Evolutionary conservation across 805 yeast genomes (phyloP).

Genomic region (Cephaloascus fragrans): DNA sequence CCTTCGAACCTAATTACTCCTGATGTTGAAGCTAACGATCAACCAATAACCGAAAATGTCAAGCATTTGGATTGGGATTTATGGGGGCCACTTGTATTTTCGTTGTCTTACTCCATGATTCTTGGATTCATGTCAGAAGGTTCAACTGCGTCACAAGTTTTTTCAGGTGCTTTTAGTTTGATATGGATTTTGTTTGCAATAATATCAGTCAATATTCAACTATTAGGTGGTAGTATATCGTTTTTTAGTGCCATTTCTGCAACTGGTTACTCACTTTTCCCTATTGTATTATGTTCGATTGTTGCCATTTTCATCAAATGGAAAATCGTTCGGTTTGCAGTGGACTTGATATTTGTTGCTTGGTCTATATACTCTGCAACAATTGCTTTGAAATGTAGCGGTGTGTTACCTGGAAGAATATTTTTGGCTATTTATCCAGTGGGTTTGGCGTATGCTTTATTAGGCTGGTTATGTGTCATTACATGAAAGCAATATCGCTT

Average conservation of each 20-base stretch:
- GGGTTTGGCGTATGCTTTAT: slow-evolving; percentile 47
- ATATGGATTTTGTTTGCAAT: slow-evolving; percentile 55
- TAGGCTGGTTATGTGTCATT: slow-evolving; percentile 61
- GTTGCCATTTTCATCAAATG: slow-evolving; percentile 36
- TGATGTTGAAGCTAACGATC: slow-evolving; percentile 18
- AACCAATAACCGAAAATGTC: slow-evolving; percentile 20
- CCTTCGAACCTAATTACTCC: slow-evolving; percentile 10
- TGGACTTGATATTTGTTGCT: slow-evolving; percentile 34
- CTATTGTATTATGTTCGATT: slow-evolving; percentile 45
- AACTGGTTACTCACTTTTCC: slow-evolving; percentile 62
- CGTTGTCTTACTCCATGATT: slow-evolving; percentile 43
- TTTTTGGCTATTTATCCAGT: slow-evolving; percentile 60
- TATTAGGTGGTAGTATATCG: slow-evolving; percentile 52
- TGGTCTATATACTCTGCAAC: slow-evolving; percentile 63
- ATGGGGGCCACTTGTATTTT: slow-evolving; percentile 67
- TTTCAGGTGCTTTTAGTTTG: slow-evolving; percentile 54
- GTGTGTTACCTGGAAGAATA: slow-evolving; percentile 54
- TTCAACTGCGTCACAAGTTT: slow-evolving; percentile 39
- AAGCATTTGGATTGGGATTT: slow-evolving; percentile 44
- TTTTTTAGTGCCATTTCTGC: slow-evolving; percentile 62
- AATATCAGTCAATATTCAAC: slow-evolving; percentile 56
- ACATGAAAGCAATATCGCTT: slow-evolving; percentile 26
- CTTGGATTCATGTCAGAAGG: slow-evolving; percentile 38
- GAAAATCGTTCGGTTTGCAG: slow-evolving; percentile 37
- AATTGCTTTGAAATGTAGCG: slow-evolving; percentile 52